Evolutionary conservation across 2,329 filamentous ascomycete genomes (phyloP), one percentile per base, ranked within the genome.

Genomic region (Clonostachys rhizophaga): DNA sequence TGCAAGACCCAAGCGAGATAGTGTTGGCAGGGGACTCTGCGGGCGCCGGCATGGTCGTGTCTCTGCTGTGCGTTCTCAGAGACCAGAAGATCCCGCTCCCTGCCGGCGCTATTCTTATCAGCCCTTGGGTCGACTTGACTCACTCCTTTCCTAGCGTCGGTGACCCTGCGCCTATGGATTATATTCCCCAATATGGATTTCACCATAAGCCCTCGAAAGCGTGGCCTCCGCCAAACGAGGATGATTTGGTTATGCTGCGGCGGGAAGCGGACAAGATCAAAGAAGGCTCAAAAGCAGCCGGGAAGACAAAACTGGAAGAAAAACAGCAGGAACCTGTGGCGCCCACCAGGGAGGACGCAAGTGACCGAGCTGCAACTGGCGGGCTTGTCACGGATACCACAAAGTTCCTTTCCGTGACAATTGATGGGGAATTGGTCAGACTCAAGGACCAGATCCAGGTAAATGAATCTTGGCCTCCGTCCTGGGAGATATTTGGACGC

Each of bases 121-220:
- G 90, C 44, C 94, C 94, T 1, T 99, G 94, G 94, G 91, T 92
- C 9, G 94, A 99, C 62, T 70, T 97, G 46, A 95, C 90, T 1
- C 92, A 97, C 62, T 96, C 91, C 0, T 97, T 97, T 53, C 94
- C 94, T 0, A 96, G 91, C 54, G 79, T 96, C n/a, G 78, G 81
- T 3, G 79, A 75, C 6, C 81, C 90, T 39, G 83, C 81, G 44
- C 79, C 81, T 1, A 67, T 89, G 44, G 94, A 99, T 62, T 97
- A 96, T 57, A 92, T 99, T 34, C 94, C 94, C 5, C 70, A 84
- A 1, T 78, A 86, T 55, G 94, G 94, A 0, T 97, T 99, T 58
- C 84, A 95, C 53, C 91, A 97, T 56, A 90, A 87, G 57, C 94
- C 92, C 1, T 96, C 90, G 0, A 73, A 79, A 47, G 83, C 87